A percentile compares a stretch with the other conserved stretches of the same genome.
Evolutionary conservation across 73 alveolate genomes (phyloP).

Genomic region (Paraurostyla sp.): DNA sequence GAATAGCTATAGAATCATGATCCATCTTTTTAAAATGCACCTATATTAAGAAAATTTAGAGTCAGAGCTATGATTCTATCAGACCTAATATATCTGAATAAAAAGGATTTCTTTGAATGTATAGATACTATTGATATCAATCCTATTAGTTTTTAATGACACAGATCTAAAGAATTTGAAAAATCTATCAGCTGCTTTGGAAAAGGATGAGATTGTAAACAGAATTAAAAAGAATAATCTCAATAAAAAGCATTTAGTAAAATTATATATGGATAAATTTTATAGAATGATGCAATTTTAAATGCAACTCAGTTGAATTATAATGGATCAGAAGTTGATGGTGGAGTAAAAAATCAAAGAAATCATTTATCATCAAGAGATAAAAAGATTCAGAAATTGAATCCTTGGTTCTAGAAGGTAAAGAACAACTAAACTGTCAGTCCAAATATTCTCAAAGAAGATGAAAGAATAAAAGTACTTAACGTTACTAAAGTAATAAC

Average conservation of each 20-base stretch:
- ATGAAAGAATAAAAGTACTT: constrained; percentile 33
- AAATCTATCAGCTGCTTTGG: no score
- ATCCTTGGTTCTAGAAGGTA: constrained; percentile 47
- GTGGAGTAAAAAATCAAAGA: constrained; percentile 5
- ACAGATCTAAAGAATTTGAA: constrained; percentile 1
- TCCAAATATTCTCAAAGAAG: constrained; percentile 36
- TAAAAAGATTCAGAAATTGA: not conserved
- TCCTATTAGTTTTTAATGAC: constrained; percentile 18
- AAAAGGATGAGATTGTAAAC: constrained; percentile 8
- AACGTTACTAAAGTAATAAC: not conserved
- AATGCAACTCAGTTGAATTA: constrained; percentile 49
- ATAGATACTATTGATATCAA: not conserved
- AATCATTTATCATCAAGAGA: constrained; percentile 37
- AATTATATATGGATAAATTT: not conserved
- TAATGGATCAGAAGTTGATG: constrained; percentile 21
- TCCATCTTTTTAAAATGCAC: not conserved
- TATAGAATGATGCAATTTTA: constrained; percentile 53
- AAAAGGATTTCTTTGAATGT: constrained; percentile 49
- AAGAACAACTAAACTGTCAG: constrained; percentile 30
- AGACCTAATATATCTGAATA: constrained; percentile 47
- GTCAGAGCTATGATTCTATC: constrained; percentile 34
- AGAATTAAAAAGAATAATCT: constrained; percentile 21
- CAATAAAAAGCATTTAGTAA: constrained; percentile 28
- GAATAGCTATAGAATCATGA: not conserved
- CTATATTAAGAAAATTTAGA: constrained; percentile 37